phyloP scores from a whole-genome alignment of 202 grass and related monocot genomes.

The Brachypodium distachyon region DNA sequence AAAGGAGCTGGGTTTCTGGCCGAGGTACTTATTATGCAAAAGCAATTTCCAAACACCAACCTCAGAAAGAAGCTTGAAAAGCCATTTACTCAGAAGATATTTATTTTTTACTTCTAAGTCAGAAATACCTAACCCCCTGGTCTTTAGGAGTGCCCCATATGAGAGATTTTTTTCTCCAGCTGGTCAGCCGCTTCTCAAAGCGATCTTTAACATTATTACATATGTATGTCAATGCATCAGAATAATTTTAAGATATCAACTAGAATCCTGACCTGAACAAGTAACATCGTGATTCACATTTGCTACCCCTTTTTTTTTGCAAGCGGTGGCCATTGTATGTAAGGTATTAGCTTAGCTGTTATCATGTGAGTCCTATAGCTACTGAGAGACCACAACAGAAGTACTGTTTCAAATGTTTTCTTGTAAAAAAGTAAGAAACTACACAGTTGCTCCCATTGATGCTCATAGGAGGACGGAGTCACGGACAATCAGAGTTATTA shows the following conservation, averaged over 20 bases:
- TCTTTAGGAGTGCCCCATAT: too few species aligned
- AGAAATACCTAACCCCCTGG: too few species aligned
- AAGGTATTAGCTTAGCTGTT: not conserved
- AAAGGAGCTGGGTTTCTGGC: too few species aligned
- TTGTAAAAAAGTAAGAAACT: not conserved
- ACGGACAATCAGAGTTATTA: not conserved
- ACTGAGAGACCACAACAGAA: not conserved
- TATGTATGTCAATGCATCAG: conserved; percentile 3
- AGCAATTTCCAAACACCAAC: too few species aligned
- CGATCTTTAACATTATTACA: not conserved
- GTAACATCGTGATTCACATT: not conserved
- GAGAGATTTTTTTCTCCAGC: too few species aligned
- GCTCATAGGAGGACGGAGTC: not conserved
- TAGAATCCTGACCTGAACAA: not conserved
- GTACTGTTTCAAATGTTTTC: not conserved
- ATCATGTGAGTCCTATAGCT: not conserved
- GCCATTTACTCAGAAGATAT: too few species aligned
- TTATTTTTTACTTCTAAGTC: too few species aligned
- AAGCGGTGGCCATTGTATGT: not conserved
- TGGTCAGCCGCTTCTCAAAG: too few species aligned
- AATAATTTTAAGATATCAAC: not conserved
- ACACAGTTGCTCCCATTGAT: not conserved
- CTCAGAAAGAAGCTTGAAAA: too few species aligned
- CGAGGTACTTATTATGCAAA: too few species aligned
- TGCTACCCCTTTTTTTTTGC: not conserved